phyloP scores from a whole-genome alignment of 768 basidiomycete genomes.

The Psilocybe cyanescens region DNA sequence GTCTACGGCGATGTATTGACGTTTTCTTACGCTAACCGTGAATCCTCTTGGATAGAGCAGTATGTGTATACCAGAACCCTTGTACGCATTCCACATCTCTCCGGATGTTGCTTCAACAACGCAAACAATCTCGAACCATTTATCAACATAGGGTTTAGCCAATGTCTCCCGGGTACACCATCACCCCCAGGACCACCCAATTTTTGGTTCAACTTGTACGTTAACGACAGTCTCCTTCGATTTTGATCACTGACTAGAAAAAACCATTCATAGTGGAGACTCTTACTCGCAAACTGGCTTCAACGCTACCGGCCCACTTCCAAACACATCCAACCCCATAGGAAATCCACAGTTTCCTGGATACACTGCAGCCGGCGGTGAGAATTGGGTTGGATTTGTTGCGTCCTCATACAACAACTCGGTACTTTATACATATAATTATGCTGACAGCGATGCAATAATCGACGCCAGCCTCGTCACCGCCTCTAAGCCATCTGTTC shows the following conservation, averaged over 20 bases:
- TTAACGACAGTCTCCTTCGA: not conserved
- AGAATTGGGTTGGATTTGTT: conserved; percentile 62
- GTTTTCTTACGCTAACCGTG: not conserved
- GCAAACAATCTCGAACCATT: not conserved
- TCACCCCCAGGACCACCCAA: conserved; percentile 10
- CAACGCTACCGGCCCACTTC: conserved; percentile 38
- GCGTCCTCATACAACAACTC: conserved; percentile 58
- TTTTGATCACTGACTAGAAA: not conserved
- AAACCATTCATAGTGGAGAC: conserved; percentile 45
- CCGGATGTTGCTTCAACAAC: too few species aligned
- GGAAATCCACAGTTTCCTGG: conserved; percentile 61
- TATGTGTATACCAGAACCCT: not conserved
- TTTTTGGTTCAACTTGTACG: conserved; percentile 63
- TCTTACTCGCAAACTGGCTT: conserved; percentile 65
- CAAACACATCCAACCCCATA: conserved; percentile 49
- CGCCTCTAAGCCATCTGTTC: conserved; percentile 52
- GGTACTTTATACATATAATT: conserved; percentile 61
- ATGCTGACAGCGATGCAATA: conserved; percentile 68
- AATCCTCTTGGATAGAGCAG: not conserved
- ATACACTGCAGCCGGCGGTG: conserved; percentile 54
- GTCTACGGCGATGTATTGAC: not conserved
- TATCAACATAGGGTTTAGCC: not conserved
- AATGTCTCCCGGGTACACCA: not conserved
- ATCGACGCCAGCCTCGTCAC: conserved; percentile 60
- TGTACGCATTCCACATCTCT: not conserved